Base-by-base conservation (phyloP, 2,329 filamentous ascomycete species). In the Aspergillus sp. region DNA sequence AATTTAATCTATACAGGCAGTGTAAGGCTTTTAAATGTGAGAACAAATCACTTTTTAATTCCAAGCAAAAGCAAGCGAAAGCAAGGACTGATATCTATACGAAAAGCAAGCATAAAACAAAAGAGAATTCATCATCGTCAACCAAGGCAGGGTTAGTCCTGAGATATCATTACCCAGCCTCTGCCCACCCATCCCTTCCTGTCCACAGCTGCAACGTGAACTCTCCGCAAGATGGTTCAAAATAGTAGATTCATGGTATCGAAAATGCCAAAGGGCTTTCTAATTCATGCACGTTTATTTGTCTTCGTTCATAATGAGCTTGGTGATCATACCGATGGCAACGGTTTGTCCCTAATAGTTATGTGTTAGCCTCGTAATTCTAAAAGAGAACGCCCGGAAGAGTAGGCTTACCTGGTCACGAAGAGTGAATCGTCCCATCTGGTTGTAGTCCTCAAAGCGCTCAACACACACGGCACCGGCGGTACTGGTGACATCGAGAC, bases 271-370 rank as follows among this genome's bases (percentile, higher is more conserved):
- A 22, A 49, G 7, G n/a, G 12, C 24, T 46, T 58, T 31, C 18
- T 47, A 52, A 20, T 20, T 53, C 49, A 60, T 65, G 65, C 50
- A 39, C 60, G 29, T 57, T 60, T 67, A 65, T 29, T 68, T 65
- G 24, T 63, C 57, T 32, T 73, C 69, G 20, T 65, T 24, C 31
- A 55, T 55, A 67, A 90, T 86, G 62, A 99, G 85, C 84, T 93
- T 97, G 61, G 92, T 97, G 76, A 99, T 96, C 86, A 99, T 99
- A 73, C 95, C 95, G 80, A 99, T 99, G 58, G 95, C 95, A 81
- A 99, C 97, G 0, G 95, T 99, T 90, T 98, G 94, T 70, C 95
- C 95, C 88, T 98, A 73, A 56, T 73, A 64, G 67, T 14, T 20
- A 54, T 65, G 64, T 22, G 36, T 69, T 54, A 73, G 60, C 57